Evolutionary conservation across 176 grass and related monocot genomes (phyloP).

Genomic region (Aegilops umbellulata): DNA sequence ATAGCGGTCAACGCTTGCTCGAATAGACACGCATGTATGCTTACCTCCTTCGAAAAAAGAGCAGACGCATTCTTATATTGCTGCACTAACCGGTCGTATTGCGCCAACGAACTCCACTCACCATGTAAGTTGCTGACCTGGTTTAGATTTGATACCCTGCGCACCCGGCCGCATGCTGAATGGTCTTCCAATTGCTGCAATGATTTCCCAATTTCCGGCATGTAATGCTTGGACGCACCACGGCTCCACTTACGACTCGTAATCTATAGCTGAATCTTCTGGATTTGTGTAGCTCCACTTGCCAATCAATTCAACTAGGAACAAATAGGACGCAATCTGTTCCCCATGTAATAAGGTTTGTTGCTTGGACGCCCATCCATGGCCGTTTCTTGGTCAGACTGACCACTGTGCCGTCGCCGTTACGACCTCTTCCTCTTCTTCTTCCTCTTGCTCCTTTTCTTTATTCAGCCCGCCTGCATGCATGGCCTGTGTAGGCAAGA

Average conservation of each 20-base stretch:
- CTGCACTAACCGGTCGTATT: background rate
- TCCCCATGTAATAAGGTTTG: background rate
- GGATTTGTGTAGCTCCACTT: background rate
- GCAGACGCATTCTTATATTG: background rate
- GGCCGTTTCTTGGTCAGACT: background rate
- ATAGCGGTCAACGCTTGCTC: background rate
- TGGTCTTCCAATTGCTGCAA: background rate
- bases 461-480: too few relatives aligned
- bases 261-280: background rate
- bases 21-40: background rate
- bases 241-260: background rate
- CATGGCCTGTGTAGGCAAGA: background rate
- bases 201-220: background rate
- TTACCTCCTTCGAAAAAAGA: background rate
- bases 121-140: conserved; percentile 11
- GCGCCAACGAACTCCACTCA: conserved; percentile 5
- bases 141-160: background rate
- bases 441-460: too few relatives aligned
- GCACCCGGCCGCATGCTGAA: background rate
- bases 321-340: background rate
- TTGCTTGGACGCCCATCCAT: background rate
- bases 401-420: background rate
- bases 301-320: background rate
- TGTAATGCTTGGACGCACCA: conserved; percentile 18
- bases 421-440: background rate